phyloP scores from a whole-genome alignment of 257 asterid genomes.

The Cinchona pubescens region DNA sequence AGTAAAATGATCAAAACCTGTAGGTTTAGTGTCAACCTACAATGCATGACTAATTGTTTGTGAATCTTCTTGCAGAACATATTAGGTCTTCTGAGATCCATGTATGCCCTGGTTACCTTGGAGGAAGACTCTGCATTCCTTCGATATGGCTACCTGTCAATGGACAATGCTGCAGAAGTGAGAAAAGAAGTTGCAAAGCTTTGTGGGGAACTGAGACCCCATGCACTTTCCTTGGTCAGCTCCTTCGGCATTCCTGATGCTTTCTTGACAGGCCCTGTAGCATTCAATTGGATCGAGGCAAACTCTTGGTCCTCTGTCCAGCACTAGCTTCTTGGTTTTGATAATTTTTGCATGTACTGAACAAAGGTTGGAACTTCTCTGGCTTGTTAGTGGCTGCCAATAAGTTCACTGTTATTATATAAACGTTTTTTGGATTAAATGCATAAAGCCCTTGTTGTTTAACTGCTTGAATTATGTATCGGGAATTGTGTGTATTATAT shows the following conservation, averaged over 20 bases:
- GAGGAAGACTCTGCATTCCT: conserved; percentile 91
- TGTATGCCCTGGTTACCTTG: conserved; percentile 59
- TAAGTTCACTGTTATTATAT: not conserved
- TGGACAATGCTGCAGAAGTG: conserved; percentile 60
- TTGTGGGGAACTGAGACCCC: conserved; percentile 77
- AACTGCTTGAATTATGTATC: no score
- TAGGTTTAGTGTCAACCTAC: not conserved
- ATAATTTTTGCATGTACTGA: not conserved
- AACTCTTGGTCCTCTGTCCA: conserved; percentile 60
- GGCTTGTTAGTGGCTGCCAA: not conserved
- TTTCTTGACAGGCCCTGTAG: conserved; percentile 81
- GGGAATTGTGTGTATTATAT: not conserved
- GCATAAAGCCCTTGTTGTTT: not conserved
- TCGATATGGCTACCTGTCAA: conserved; percentile 67
- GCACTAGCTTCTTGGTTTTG: conserved; percentile 6
- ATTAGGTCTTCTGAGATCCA: conserved; percentile 63
- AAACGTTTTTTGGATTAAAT: not conserved
- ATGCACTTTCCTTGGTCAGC: conserved; percentile 69
- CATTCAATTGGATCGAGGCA: conserved; percentile 90
- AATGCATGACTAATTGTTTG: not conserved
- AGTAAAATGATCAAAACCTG: not conserved
- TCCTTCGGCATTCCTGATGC: conserved; percentile 93
- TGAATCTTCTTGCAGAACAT: conserved; percentile 45
- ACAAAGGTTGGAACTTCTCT: not conserved
- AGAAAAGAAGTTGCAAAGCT: conserved; percentile 71